Base-by-base conservation (phyloP, 2,329 filamentous ascomycete genomes). In the Phyllosticta citribraziliensis region DNA sequence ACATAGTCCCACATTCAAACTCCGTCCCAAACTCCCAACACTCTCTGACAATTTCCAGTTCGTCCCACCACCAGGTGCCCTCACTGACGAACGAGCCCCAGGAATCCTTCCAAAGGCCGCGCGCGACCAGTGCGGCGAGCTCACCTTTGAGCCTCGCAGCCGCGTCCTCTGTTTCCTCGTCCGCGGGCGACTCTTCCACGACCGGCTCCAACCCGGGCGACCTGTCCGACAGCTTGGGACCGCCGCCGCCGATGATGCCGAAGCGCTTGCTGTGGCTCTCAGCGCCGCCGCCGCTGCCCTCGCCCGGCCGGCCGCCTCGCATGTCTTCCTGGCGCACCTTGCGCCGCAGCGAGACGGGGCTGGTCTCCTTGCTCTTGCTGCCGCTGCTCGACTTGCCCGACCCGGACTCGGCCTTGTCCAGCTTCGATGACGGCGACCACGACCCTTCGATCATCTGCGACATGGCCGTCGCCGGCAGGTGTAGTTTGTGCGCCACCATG, bases 41-140 rank as follows among this genome's bases (percentile, higher is more conserved):
- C 63, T 75, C 73, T 19, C 68, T 64, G 56, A 73, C 64, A 12
- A 75, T 70, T 19, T 71, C 69, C 14, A 70, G 67, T 53, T 74
- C 70, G 56, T 74, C 72, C 73, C 73, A 75, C 72, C 72, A 75
- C 71, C 72, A 75, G n/a, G 52, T 52, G 24, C 65, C 60, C 27
- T 71, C 68, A 20, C 71, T 67, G 10, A 75, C 71, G 56, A 71
- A 74, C 2, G 59, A 47, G 22, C 73, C 73, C 73, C 73, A 75
- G 1, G 70, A 67, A 24, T 73, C 72, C 60, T 69, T 71, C 73
- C 73, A 75, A 3, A 75, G 63, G 11, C 67, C 67, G 47, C 70
- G 66, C 11, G 70, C 70, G n/a, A 75, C 70, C 22, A 71, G 66
- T 5, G 66, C 67, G 6, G 68, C 68, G 9, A 75, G 68, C 63